Evolutionary conservation across 148 eudicot species (phyloP).

Genomic region (Amaranthus palmeri): DNA sequence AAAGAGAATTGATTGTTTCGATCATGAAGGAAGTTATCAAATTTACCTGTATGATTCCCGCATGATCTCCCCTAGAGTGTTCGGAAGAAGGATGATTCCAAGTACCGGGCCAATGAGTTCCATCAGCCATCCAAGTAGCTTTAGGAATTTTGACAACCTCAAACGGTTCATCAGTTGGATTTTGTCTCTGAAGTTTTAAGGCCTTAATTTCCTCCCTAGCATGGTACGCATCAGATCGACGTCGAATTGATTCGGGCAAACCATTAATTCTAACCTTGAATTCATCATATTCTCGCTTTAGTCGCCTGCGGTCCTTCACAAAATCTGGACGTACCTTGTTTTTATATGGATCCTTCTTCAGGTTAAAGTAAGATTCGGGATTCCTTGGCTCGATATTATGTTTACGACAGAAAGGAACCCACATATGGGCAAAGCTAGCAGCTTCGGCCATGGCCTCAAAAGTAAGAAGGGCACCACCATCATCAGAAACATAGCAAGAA

Average conservation of each 20-base stretch:
- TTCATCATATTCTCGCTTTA: conserved; percentile 91
- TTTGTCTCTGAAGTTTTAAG: conserved; percentile 62
- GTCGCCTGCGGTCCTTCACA: conserved; percentile 86
- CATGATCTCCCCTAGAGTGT: conserved; percentile 86
- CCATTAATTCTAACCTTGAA: conserved; percentile 87
- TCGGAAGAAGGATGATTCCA: conserved; percentile 62
- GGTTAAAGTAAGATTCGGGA: conserved; percentile 73
- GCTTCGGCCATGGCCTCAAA: conserved; percentile 99
- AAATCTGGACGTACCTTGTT: conserved; percentile 69
- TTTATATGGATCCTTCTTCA: conserved; percentile 85
- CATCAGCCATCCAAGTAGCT: conserved; percentile 99
- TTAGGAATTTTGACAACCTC: conserved; percentile 67
- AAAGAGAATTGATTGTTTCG: not conserved
- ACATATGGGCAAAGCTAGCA: conserved; percentile 76
- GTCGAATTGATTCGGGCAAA: conserved; percentile 78
- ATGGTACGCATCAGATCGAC: conserved; percentile 87
- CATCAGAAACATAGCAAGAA: conserved; percentile 91
- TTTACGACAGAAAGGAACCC: conserved; percentile 96
- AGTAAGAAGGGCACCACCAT: conserved; percentile 91
- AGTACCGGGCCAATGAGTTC: conserved; percentile 95
- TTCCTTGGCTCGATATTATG: conserved; percentile 87
- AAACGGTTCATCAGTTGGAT: conserved; percentile 47
- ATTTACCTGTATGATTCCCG: conserved; percentile 85
- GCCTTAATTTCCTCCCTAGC: conserved; percentile 84
- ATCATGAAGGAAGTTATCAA: not conserved